Evolutionary conservation across 2,329 filamentous ascomycete species (phyloP).

Genomic region (Tolypocladium ophioglossoides): DNA sequence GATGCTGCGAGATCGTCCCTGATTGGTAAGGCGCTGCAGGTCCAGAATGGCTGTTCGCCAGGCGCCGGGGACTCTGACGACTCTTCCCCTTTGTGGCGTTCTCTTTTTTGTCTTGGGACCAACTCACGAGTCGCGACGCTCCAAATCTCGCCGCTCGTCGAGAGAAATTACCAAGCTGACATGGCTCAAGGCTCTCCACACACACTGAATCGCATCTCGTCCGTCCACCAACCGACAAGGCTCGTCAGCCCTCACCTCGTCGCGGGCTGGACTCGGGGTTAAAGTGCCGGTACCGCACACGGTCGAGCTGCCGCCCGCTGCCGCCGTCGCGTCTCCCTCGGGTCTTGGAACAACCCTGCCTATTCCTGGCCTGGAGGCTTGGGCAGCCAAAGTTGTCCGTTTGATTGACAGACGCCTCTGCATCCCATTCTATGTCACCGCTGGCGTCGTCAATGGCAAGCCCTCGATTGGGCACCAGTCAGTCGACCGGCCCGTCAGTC

Average conservation of each 20-base stretch:
- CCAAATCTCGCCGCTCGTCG: neutral
- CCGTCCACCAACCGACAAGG: neutral
- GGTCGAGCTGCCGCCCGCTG: neutral
- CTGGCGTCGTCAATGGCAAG: neutral
- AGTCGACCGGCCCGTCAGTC: neutral
- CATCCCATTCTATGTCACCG: neutral
- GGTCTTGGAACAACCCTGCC: neutral
- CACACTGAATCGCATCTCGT: neutral
- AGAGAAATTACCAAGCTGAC: neutral
- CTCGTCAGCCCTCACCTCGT: neutral
- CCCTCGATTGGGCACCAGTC: neutral
- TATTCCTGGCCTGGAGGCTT: neutral
- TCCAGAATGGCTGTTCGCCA: neutral
- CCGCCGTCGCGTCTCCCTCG: neutral
- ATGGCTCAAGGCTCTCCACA: neutral
- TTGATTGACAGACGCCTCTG: neutral
- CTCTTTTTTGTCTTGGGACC: neutral
- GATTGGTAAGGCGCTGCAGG: neutral
- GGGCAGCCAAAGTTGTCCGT: neutral
- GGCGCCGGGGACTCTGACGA: neutral
- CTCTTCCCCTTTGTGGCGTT: neutral
- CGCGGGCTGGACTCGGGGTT: neutral
- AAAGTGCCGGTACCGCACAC: neutral
- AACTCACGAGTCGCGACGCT: neutral
- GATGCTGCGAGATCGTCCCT: slow-evolving; percentile 1